These are phyloP conservation scores for Quillaja saponaria DNA, from an alignment of 306 rosid species.

Conservation along the genomic window DNA sequence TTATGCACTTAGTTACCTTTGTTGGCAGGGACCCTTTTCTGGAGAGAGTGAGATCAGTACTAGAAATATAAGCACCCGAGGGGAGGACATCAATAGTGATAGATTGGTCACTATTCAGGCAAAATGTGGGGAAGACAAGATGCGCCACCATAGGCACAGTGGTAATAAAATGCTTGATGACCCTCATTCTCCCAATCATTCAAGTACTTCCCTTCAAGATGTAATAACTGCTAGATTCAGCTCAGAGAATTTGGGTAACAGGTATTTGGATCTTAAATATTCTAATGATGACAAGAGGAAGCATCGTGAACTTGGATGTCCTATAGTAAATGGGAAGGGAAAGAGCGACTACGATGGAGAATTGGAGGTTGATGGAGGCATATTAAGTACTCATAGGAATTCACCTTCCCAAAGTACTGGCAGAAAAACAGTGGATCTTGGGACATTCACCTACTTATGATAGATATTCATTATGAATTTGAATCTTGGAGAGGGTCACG, in stretches of 20 bases:
- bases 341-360: slow-evolving; percentile 39
- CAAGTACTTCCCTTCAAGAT: slow-evolving; percentile 33
- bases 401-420: slow-evolving; percentile 52
- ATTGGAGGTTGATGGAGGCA: slow-evolving; percentile 36
- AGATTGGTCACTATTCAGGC: slow-evolving; percentile 29
- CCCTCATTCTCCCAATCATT: slow-evolving; percentile 37
- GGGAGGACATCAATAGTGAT: slow-evolving; percentile 22
- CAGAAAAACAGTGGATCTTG: slow-evolving; percentile 39
- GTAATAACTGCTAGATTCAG: slow-evolving; percentile 28
- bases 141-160: slow-evolving; percentile 2
- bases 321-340: slow-evolving; percentile 41
- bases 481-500: slow-evolving; percentile 59
- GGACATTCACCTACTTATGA: slow-evolving; percentile 44
- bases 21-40: slow-evolving; percentile 34
- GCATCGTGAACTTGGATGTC: slow-evolving; percentile 35
- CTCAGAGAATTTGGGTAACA: slow-evolving; percentile 44
- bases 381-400: slow-evolving; percentile 26
- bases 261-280: slow-evolving; percentile 40
- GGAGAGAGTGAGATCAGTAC: slow-evolving; percentile 21
- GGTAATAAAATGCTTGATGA: slow-evolving; percentile 27
- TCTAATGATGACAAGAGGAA: slow-evolving; percentile 40
- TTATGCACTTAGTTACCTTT: slow-evolving; percentile 1
- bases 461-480: slow-evolving; percentile 18
- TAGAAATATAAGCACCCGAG: slow-evolving; percentile 29
- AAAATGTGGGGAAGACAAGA: slow-evolving; percentile 32